A percentile compares a stretch with the other conserved stretches of the same genome.
phyloP scores from a whole-genome alignment of 2,329 filamentous ascomycete genomes.

The Bipolaris oryzae region DNA sequence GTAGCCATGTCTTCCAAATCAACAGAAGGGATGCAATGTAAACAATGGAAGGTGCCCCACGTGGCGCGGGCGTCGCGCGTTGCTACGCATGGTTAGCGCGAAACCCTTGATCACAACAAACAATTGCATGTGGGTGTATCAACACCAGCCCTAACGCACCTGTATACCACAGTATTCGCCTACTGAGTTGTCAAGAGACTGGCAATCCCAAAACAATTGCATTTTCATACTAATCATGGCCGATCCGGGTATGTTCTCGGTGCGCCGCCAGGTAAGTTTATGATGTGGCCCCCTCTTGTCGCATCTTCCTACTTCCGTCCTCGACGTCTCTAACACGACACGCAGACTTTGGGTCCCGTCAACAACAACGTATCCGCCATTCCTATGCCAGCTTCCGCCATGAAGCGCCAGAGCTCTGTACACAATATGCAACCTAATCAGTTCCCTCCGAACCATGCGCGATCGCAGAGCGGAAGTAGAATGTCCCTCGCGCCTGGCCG shows the following conservation, averaged over 20 bases:
- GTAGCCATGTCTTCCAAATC: not conserved
- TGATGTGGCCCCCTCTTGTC: slow-evolving; percentile 20
- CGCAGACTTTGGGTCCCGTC: slow-evolving; percentile 82
- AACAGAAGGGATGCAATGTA: slow-evolving; percentile 2
- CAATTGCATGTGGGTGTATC: slow-evolving; percentile 28
- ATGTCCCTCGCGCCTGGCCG: slow-evolving; percentile 82
- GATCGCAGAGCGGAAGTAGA: slow-evolving; percentile 80
- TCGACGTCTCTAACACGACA: slow-evolving; percentile 23
- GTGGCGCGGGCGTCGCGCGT: slow-evolving; percentile 19
- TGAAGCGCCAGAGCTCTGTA: slow-evolving; percentile 89
- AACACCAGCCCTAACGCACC: slow-evolving; percentile 24
- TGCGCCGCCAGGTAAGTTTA: slow-evolving; percentile 80
- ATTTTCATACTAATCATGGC: slow-evolving; percentile 33
- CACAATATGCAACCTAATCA: slow-evolving; percentile 64
- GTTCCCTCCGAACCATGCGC: slow-evolving; percentile 67
- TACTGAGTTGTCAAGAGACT: slow-evolving; percentile 2
- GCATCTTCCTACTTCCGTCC: slow-evolving; percentile 8
- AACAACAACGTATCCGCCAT: slow-evolving; percentile 78
- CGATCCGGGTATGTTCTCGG: slow-evolving; percentile 76
- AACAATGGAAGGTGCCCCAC: slow-evolving; percentile 15
- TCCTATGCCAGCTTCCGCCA: slow-evolving; percentile 87
- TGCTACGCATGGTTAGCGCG: slow-evolving; percentile 34
- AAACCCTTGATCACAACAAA: slow-evolving; percentile 38
- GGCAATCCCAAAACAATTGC: slow-evolving; percentile 8
- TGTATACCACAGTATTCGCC: not conserved